Conservation (phyloP, 192 early-diverging fungal genomes). For the Chytriomyces hyalinus region DNA sequence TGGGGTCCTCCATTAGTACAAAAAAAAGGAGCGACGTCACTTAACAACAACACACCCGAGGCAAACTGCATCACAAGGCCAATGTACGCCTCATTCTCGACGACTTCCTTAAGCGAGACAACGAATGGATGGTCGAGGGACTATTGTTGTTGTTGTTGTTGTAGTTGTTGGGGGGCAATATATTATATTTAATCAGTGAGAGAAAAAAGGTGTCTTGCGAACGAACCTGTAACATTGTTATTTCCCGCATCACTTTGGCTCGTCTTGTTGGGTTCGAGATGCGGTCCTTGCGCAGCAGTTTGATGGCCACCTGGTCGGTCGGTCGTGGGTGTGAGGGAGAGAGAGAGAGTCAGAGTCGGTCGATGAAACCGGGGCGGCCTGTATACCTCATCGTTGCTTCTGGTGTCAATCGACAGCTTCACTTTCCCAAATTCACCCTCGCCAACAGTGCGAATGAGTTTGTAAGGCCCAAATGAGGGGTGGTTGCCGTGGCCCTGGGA, state of each 20-base stretch:
- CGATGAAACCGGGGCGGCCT: too few species aligned
- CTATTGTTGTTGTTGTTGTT: background rate
- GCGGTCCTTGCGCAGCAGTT: conserved; percentile 87
- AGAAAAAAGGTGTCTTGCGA: background rate
- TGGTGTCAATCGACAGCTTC: conserved; percentile 54
- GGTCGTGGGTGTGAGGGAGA: too few species aligned
- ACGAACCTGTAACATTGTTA: conserved; percentile 52
- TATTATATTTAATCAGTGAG: conserved; percentile 21
- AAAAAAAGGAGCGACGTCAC: conserved; percentile 58
- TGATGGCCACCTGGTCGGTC: conserved; percentile 75
- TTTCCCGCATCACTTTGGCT: conserved; percentile 46
- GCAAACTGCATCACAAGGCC: conserved; percentile 92
- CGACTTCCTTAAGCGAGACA: conserved; percentile 90
- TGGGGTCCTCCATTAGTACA: conserved; percentile 67
- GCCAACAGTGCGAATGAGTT: conserved; percentile 54
- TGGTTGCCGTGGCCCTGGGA: background rate
- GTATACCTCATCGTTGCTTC: conserved; percentile 39
- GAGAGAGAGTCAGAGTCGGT: background rate
- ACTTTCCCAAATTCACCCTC: conserved; percentile 70
- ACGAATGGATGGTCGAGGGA: conserved; percentile 76
- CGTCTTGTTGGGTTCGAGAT: conserved; percentile 33
- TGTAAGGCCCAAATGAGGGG: conserved; percentile 55
- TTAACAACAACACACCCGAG: conserved; percentile 43
- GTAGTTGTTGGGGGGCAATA: background rate
- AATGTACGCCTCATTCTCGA: conserved; percentile 96